phyloP scores from a whole-genome alignment of 345 rosid species.

The Trapa bicornis region DNA sequence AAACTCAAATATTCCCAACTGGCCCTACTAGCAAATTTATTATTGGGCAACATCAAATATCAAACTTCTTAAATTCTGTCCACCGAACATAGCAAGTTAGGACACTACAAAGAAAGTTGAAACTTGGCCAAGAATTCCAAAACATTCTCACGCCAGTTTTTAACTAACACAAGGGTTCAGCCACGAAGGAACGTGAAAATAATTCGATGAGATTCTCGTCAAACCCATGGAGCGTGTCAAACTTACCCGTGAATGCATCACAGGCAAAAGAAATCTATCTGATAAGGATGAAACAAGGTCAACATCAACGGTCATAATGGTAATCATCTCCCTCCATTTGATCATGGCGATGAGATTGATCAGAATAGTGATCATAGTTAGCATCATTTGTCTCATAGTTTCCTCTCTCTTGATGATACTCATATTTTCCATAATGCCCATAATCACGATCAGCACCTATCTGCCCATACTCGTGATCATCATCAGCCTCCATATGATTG shows the following conservation, averaged over 20 bases:
- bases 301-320: conserved; percentile 29
- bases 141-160: background rate
- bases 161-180: background rate
- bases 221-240: background rate
- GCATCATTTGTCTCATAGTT: conserved; percentile 35
- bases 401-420: conserved; percentile 35
- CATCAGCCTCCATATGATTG: conserved; percentile 41
- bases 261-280: background rate
- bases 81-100: background rate
- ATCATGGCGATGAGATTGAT: conserved; percentile 24
- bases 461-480: conserved; percentile 40
- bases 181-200: background rate
- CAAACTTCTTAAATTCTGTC: background rate
- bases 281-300: conserved; percentile 10
- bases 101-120: background rate
- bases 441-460: conserved; percentile 35
- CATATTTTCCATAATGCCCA: conserved; percentile 46
- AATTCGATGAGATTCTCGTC: background rate
- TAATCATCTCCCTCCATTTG: conserved; percentile 55
- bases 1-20: too few species aligned
- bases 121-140: background rate
- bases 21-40: too few species aligned
- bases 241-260: background rate
- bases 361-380: conserved; percentile 32
- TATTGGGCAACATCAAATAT: too few species aligned